Percentiles rank a stretch among this genome's conserved stretches.
Evolutionary conservation across 371 early-diverging fungal genomes (phyloP).

Genomic region (Haplosporangium sp.): DNA sequence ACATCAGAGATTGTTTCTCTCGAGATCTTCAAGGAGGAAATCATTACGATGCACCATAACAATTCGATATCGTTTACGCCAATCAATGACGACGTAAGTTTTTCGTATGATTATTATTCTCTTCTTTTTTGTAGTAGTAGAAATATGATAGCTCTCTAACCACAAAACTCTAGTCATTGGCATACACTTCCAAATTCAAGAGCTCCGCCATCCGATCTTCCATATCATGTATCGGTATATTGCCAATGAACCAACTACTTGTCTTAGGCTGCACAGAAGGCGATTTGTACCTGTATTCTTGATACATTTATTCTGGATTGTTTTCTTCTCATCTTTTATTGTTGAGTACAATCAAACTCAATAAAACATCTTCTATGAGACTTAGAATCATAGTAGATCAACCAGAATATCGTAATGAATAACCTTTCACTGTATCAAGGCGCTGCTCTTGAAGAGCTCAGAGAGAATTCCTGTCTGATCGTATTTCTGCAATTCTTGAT

Average conservation of each 20-base stretch:
- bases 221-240: constrained; percentile 68
- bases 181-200: constrained; percentile 76
- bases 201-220: constrained; percentile 71
- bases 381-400: neutral
- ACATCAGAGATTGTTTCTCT: constrained; percentile 64
- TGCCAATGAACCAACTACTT: constrained; percentile 71
- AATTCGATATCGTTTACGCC: constrained; percentile 76
- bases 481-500: neutral
- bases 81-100: constrained; percentile 73
- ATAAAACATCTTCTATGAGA: neutral
- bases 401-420: no score
- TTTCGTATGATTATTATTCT: neutral
- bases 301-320: neutral
- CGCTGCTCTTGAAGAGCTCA: neutral
- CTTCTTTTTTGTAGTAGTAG: neutral
- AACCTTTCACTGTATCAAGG: no score
- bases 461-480: neutral
- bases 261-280: constrained; percentile 75
- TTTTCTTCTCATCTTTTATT: neutral
- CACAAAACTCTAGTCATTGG: constrained; percentile 60
- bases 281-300: constrained; percentile 73
- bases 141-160: neutral
- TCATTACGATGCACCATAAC: constrained; percentile 71
- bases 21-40: constrained; percentile 72
- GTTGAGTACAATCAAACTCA: neutral